Evolutionary conservation across 106 monocot species (phyloP), one percentile per base, ranked within the genome.

Genomic region (Amphibolis antarctica): DNA sequence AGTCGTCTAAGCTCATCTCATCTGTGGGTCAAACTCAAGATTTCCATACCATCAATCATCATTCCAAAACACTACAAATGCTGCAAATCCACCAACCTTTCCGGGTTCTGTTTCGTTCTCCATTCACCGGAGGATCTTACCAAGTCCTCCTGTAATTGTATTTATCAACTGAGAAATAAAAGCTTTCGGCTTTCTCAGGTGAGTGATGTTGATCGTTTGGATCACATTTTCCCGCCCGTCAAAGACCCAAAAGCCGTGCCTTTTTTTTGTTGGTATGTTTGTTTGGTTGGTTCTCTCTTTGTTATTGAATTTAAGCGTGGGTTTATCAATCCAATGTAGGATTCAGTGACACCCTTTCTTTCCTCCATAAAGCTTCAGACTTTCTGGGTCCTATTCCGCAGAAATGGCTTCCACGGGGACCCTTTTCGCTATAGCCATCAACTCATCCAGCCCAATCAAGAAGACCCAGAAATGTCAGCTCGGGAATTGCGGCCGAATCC

Each of bases 331-430:
- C 36, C 36, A 36, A 36, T 7, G 7, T 4, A 36, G 7, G 7
- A 55, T 1, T 25, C 4, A 4, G 14, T 55, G n/a, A n/a, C 24
- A 36, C 7, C 36, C 36, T 36, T 36, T 36, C 4, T 36, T 36
- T 36, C 36, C 36, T 36, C 22, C 24, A 25, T 21, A 22, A 10
- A 55, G 5, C 1, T 21, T 21, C 20, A 53, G 23, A 20, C 12
- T 19, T 53, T 21, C 53, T 53, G n/a, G 6, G 1, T 53, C 53
- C 53, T 12, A 19, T 10, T 20, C n/a, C 53, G 46, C 44, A 63
- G 21, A 20, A 23, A 61, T 61, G 69, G 69, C 59, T 50, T 48
- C 63, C 63, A 57, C 46, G 45, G 24, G 63, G 10, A 20, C 48
- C 31, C 55, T 49, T 17, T 58, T 69, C 46, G 9, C 15, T 53